Percentiles rank a stretch among this genome's conserved stretches.
Conservation (phyloP, 176 grass and related monocot species). For the Oropetium thomaeum region DNA sequence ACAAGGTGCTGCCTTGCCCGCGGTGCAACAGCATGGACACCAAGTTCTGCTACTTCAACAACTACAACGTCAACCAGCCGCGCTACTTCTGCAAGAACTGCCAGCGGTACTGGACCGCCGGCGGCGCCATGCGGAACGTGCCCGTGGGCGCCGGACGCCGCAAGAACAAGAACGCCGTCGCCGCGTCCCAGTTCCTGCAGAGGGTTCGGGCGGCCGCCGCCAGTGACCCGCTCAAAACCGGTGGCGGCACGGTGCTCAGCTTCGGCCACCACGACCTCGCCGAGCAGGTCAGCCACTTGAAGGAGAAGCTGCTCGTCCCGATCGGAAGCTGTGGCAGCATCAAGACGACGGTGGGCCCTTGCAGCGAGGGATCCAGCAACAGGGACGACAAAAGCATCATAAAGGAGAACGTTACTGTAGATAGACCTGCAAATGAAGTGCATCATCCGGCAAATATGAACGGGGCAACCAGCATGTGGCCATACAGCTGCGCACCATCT, state of each 20-base stretch:
- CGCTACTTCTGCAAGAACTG: slow-evolving; percentile 94
- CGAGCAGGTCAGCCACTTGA: slow-evolving; percentile 5
- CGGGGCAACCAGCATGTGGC: slow-evolving; percentile 37
- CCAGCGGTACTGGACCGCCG: slow-evolving; percentile 93
- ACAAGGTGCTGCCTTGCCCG: slow-evolving; percentile 66
- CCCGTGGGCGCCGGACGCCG: slow-evolving; percentile 77
- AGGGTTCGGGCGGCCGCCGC: slow-evolving; percentile 20
- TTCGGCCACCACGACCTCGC: slow-evolving; percentile 37
- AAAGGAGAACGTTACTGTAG: neutral
- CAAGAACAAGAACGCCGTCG: slow-evolving; percentile 66
- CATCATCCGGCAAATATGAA: slow-evolving; percentile 22
- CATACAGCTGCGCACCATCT: slow-evolving; percentile 38
- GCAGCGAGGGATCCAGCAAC: slow-evolving; percentile 39
- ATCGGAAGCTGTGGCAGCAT: neutral
- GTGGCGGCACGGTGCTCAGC: slow-evolving; percentile 52
- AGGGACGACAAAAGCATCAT: slow-evolving; percentile 13
- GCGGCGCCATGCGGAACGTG: slow-evolving; percentile 86
- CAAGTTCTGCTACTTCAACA: slow-evolving; percentile 82
- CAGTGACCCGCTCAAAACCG: slow-evolving; percentile 6
- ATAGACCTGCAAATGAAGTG: neutral
- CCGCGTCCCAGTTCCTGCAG: slow-evolving; percentile 41
- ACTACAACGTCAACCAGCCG: slow-evolving; percentile 86
- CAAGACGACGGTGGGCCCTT: neutral
- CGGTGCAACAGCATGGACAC: slow-evolving; percentile 66
- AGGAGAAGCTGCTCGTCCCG: neutral